A percentile compares a stretch with the other conserved stretches of the same genome.
phyloP scores from a whole-genome alignment of 108 stramenopile species.

The Nitzschia sp. region DNA sequence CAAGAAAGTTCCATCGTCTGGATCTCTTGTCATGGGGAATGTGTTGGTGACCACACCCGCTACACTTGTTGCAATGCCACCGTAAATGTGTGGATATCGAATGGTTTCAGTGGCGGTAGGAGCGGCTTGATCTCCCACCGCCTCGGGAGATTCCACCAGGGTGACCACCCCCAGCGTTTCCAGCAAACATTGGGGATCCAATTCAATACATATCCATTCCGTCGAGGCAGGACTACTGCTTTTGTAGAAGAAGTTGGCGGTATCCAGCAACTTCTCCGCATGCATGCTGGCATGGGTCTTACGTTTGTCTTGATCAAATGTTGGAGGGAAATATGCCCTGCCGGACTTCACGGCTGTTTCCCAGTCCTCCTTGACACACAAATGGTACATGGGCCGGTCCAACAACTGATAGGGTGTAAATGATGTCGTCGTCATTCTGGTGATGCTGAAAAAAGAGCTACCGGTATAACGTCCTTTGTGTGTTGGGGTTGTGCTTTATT shows the following conservation, averaged over 20 bases:
- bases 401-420: constrained; percentile 13
- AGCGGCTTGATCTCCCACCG: constrained; percentile 61
- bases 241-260: constrained; percentile 85
- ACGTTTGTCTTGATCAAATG: constrained; percentile 72
- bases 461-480: too few species aligned
- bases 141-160: constrained; percentile 62
- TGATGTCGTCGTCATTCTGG: neutral
- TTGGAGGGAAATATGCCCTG: constrained; percentile 83
- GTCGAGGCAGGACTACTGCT: constrained; percentile 21
- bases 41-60: constrained; percentile 64
- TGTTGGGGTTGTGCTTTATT: too few species aligned
- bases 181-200: constrained; percentile 32
- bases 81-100: constrained; percentile 83
- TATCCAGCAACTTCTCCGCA: constrained; percentile 58
- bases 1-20: constrained; percentile 59
- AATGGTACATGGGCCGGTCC: constrained; percentile 64
- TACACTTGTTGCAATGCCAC: constrained; percentile 68
- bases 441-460: too few species aligned
- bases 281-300: constrained; percentile 86
- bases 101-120: constrained; percentile 21
- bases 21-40: constrained; percentile 61
- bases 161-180: constrained; percentile 71
- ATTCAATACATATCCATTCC: constrained; percentile 85
- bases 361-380: constrained; percentile 75
- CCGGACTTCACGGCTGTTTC: constrained; percentile 45